These are phyloP conservation scores for Malus orientalis DNA, from an alignment of 306 rosid species.

Conservation along the genomic window DNA sequence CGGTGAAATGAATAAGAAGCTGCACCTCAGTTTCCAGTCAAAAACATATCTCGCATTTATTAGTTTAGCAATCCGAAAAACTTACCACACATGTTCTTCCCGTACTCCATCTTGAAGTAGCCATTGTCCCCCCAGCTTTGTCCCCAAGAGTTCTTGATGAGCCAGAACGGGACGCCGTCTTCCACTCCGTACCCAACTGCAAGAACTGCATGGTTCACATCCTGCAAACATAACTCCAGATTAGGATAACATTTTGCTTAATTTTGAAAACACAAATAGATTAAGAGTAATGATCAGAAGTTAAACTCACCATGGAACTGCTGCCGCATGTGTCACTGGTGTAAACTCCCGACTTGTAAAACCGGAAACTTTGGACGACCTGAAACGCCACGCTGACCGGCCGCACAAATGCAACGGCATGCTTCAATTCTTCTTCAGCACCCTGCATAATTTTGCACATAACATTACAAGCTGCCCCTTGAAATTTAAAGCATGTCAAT, in stretches of 20 bases:
- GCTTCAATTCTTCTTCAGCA: slow-evolving; percentile 84
- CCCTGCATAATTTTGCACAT: slow-evolving; percentile 39
- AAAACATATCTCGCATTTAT: background rate
- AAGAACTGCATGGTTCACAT: slow-evolving; percentile 96
- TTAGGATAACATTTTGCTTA: background rate
- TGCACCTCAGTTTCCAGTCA: background rate
- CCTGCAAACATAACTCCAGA: slow-evolving; percentile 42
- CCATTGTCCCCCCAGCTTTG: slow-evolving; percentile 74
- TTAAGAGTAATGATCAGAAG: background rate
- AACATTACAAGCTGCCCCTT: background rate
- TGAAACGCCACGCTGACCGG: slow-evolving; percentile 94
- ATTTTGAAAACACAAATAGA: background rate
- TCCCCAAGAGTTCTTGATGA: slow-evolving; percentile 93
- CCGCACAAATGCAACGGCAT: slow-evolving; percentile 75
- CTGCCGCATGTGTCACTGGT: slow-evolving; percentile 63
- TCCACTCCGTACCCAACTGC: slow-evolving; percentile 94
- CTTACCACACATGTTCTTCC: slow-evolving; percentile 98
- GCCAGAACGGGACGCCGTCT: slow-evolving; percentile 71
- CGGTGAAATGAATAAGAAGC: background rate
- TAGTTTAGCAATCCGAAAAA: slow-evolving; percentile 1
- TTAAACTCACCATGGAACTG: slow-evolving; percentile 57
- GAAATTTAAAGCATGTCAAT: background rate
- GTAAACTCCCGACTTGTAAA: slow-evolving; percentile 73
- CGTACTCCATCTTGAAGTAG: slow-evolving; percentile 92
- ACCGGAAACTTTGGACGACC: slow-evolving; percentile 44